Conservation (phyloP, 306 rosid species). For the Argentina anserina region DNA sequence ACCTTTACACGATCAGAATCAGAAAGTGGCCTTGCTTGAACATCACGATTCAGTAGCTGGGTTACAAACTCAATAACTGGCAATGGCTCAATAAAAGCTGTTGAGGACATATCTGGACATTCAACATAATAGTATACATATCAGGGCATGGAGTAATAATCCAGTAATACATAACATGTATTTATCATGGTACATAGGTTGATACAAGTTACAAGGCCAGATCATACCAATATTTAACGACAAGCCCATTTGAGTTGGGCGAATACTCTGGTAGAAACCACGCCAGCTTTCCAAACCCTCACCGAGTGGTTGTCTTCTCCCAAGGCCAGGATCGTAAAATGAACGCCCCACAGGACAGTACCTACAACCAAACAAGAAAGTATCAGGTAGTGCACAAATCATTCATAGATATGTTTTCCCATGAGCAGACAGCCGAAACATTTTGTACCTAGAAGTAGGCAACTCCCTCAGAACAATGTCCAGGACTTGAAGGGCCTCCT, state of each 20-base stretch:
- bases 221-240: slow-evolving; percentile 77
- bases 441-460: slow-evolving; percentile 69
- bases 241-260: slow-evolving; percentile 97
- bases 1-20: slow-evolving; percentile 97
- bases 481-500: slow-evolving; percentile 94
- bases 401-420: neutral
- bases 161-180: neutral
- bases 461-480: slow-evolving; percentile 93
- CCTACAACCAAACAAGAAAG: slow-evolving; percentile 37
- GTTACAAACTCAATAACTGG: slow-evolving; percentile 87
- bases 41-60: slow-evolving; percentile 79
- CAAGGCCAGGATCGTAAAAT: slow-evolving; percentile 79
- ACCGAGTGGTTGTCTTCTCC: slow-evolving; percentile 81
- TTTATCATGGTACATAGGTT: neutral
- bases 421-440: neutral
- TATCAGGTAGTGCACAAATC: neutral
- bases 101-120: slow-evolving; percentile 90
- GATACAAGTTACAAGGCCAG: neutral
- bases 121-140: neutral
- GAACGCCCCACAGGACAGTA: slow-evolving; percentile 96
- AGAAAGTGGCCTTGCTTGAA: slow-evolving; percentile 64
- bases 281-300: slow-evolving; percentile 99
- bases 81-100: slow-evolving; percentile 91
- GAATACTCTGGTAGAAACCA: slow-evolving; percentile 94
- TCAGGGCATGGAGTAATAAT: neutral